Evolutionary conservation across 2,329 filamentous ascomycete genomes (phyloP).

Genomic region (Hyphodiscus sp.): DNA sequence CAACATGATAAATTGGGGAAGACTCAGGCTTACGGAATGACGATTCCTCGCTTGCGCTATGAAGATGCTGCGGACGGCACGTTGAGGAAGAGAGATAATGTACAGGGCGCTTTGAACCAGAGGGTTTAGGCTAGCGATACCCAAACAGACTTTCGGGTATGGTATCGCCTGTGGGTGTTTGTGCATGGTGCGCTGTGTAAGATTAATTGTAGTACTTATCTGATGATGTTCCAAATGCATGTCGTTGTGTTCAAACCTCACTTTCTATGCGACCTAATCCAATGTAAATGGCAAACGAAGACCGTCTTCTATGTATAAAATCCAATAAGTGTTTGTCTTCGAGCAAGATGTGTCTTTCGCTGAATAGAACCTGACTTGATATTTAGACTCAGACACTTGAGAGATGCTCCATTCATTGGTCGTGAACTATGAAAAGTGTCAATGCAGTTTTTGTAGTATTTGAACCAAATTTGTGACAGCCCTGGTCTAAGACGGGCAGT

Average conservation of each 20-base stretch:
- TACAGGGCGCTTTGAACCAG: not conserved
- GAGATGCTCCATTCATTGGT: too few species aligned
- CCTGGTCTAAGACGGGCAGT: too few species aligned
- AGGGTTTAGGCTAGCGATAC: not conserved
- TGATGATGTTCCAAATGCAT: too few species aligned
- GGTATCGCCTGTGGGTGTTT: not conserved
- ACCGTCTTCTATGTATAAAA: too few species aligned
- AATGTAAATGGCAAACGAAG: too few species aligned
- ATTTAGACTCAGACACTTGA: not conserved
- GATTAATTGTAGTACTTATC: not conserved
- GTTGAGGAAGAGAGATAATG: constrained; percentile 16
- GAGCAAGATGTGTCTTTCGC: too few species aligned
- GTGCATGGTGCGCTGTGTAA: not conserved
- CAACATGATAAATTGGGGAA: constrained; percentile 74
- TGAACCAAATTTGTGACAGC: too few species aligned
- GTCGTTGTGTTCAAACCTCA: too few species aligned
- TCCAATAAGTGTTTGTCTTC: too few species aligned
- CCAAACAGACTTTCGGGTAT: not conserved
- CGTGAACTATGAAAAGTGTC: too few species aligned
- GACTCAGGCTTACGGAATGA: constrained; percentile 77
- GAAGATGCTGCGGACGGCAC: constrained; percentile 13
- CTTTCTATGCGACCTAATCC: too few species aligned
- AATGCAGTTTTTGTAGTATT: too few species aligned
- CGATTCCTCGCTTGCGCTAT: constrained; percentile 55
- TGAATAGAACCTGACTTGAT: not conserved